Evolutionary conservation across 2,329 filamentous ascomycete species (phyloP).

Genomic region (Metarhizium guizhouense): DNA sequence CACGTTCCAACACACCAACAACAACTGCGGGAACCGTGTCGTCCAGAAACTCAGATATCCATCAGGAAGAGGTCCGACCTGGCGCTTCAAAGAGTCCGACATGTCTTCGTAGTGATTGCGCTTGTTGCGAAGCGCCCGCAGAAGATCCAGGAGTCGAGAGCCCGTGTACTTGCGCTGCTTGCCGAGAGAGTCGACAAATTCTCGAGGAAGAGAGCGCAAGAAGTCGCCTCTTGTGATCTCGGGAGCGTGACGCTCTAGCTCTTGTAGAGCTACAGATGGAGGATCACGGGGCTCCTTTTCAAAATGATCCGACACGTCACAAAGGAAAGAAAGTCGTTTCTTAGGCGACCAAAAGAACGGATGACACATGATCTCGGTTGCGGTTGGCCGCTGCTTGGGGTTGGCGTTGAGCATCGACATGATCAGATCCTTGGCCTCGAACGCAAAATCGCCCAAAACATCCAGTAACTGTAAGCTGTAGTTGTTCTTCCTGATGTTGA

Average conservation of each 20-base stretch:
- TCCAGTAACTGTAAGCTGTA: constrained; percentile 64
- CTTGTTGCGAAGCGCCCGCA: constrained; percentile 89
- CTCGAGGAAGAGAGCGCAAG: constrained; percentile 61
- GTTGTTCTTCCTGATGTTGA: constrained; percentile 90
- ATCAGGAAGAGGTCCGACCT: constrained; percentile 65
- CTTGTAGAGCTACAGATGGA: constrained; percentile 56
- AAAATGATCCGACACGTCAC: constrained; percentile 92
- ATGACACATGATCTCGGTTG: constrained; percentile 75
- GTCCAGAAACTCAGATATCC: constrained; percentile 84
- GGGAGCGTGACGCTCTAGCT: constrained; percentile 45
- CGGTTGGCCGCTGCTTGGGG: constrained; percentile 55
- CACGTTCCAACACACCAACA: constrained; percentile 72
- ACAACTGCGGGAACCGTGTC: constrained; percentile 63
- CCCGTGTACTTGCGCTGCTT: constrained; percentile 96
- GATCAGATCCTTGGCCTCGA: constrained; percentile 83
- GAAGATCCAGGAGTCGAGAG: constrained; percentile 69
- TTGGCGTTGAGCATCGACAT: constrained; percentile 60
- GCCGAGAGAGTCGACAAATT: constrained; percentile 81
- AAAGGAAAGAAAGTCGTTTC: constrained; percentile 85
- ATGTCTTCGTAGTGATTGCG: constrained; percentile 97
- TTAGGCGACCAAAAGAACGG: constrained; percentile 95
- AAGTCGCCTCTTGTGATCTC: constrained; percentile 64
- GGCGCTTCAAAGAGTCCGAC: constrained; percentile 62
- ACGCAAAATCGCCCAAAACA: constrained; percentile 71
- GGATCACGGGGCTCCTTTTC: constrained; percentile 86